Base-by-base conservation (phyloP, 352 stramenopile species). In the Albugo laibachii region DNA sequence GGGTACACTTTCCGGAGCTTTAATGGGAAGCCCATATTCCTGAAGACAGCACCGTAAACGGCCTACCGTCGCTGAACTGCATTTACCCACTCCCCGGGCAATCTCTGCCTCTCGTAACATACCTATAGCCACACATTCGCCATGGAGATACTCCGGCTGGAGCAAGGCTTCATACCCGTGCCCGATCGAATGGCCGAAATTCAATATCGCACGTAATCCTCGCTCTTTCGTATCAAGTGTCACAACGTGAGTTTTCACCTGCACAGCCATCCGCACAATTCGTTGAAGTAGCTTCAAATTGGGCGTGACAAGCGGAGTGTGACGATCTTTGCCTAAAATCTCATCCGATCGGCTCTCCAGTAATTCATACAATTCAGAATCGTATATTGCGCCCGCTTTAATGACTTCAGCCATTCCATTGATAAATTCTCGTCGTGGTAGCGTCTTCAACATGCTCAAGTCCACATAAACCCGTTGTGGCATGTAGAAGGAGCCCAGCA, bases 131-230 rank as follows among this genome's bases (percentile, higher is more conserved):
- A 98, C 93, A 45, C 89, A 96, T 65, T 99, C 95, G 42, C 95
- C 95, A 53, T 99, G 94, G 43, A 98, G 55, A 56, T 80, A 96
- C 53, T 94, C 87, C 47, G 96, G 96, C 41, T 95, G 92, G 20
- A 95, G 65, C 47, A 95, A 66, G 57, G 93, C 93, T 63, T 99
- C 95, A 51, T 98, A 97, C 41, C 93, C 94, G 62, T 99, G 95
- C 48, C 93, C 95, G 54, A 98, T 94, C 45, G 93, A 98, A 74
- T 99, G 95, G n/a, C 95, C 95, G 51, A 98, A 88, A 69, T 99
- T 98, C 35, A 99, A 78, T 34, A 96, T 98, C 13, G 94, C 94
- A 13, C 95, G 77, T 20, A 97, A 51, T 0, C 92, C 94, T 52
- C 89, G 91, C 63, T 99, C 94, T 58, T 92, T 92, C 45, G 95